Base-by-base conservation (phyloP, 2,329 filamentous ascomycete genomes). In the Penicillium sclerotigenum region DNA sequence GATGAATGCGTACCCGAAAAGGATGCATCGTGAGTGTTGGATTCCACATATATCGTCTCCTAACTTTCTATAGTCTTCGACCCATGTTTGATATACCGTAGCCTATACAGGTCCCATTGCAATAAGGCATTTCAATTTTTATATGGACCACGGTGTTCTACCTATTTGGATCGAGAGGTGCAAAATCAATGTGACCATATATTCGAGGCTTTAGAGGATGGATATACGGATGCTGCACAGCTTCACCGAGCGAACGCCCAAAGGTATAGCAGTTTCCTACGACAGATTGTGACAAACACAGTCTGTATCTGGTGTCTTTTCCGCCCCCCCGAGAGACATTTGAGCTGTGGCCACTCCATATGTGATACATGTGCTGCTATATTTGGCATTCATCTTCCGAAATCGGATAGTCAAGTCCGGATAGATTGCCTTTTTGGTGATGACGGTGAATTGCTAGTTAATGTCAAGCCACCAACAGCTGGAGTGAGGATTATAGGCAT, bases 271-370 rank as follows among this genome's bases (percentile, higher is more conserved):
- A 45, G 42, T 14, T 45, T 45, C 26, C 42, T 45, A 45, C 42
- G n/a, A 4, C 10, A 45, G 26, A n/a, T 45, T 31, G 10, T 45
- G 10, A 45, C 26, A n/a, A 58, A 56, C 36, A 47, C 26, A 31
- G 52, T 53, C 20, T 58, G 48, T 37, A 43, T 58, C 20, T 49
- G n/a, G 34, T 58, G 47, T 34, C 34, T 58, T 31, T 49, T 37
- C 42, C 40, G 47, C 41, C 18, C 51, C 13, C 56, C 56, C 5
- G 56, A 58, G 29, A 31, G 54, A 10, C 36, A 54, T 34, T 36
- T 58, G 16, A 58, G 47, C 41, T 58, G 37, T 31, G 33, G 56
- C 8, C 56, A 58, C 40, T 56, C 24, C 14, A 40, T 56, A 58
- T 45, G 11, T 45, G n/a, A 45, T 45, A 31, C 3, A 31, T 45